Conservation (phyloP, 1,284 basidiomycete genomes). For the Abortiporus biennis region DNA sequence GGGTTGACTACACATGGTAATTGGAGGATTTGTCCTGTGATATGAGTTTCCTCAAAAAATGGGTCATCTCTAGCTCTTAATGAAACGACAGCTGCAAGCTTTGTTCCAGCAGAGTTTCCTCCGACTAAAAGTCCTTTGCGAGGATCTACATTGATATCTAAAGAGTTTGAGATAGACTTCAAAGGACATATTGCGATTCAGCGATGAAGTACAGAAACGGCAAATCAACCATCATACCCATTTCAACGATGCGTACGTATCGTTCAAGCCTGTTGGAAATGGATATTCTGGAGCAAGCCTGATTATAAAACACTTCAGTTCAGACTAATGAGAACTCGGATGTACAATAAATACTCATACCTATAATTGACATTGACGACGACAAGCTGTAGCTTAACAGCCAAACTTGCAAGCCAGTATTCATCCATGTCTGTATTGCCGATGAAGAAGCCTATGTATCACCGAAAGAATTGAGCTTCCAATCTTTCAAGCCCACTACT, state of each 20-base stretch:
- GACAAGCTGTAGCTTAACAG: no score
- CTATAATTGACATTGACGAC: no score
- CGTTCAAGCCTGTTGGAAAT: conserved; percentile 31
- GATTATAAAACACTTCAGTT: background rate
- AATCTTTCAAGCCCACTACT: no score
- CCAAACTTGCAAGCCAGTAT: no score
- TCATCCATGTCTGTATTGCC: no score
- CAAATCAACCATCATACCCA: conserved; percentile 19
- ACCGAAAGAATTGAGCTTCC: no score
- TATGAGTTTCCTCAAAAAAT: conserved; percentile 1
- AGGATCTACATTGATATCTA: background rate
- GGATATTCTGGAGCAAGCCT: conserved; percentile 32
- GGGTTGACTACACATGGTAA: background rate
- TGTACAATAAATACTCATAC: no score
- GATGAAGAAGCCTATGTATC: no score
- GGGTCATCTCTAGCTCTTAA: background rate
- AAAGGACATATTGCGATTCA: background rate
- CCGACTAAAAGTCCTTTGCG: background rate
- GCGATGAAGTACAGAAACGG: no score
- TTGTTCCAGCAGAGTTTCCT: conserved; percentile 2
- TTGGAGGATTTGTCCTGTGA: conserved; percentile 3
- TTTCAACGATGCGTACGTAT: conserved; percentile 28
- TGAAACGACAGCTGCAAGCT: background rate
- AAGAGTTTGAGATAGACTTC: background rate
- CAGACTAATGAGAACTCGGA: no score